These are phyloP conservation scores for Plasmodium inui DNA, from an alignment of 169 alveolate genomes.

Conservation along the genomic window DNA sequence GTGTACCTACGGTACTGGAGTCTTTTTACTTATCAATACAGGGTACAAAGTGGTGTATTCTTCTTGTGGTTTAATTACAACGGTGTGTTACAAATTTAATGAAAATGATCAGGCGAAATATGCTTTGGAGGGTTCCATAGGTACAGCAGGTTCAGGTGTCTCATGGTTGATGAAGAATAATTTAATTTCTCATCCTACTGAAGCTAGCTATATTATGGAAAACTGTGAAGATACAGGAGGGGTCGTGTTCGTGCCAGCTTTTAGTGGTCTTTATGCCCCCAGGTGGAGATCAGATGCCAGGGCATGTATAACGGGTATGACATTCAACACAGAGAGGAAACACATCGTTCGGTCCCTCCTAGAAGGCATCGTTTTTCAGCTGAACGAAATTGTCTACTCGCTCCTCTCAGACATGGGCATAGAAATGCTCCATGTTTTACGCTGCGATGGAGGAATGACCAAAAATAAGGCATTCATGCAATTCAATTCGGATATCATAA, in stretches of 20 bases:
- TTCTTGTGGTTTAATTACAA: slow-evolving; percentile 91
- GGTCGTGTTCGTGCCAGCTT: slow-evolving; percentile 94
- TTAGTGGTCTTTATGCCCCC: slow-evolving; percentile 95
- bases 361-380: slow-evolving; percentile 92
- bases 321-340: slow-evolving; percentile 87
- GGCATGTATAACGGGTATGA: slow-evolving; percentile 93
- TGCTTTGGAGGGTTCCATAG: slow-evolving; percentile 97
- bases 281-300: slow-evolving; percentile 94
- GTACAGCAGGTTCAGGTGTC: slow-evolving; percentile 94
- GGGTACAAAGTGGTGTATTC: slow-evolving; percentile 88
- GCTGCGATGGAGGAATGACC: slow-evolving; percentile 94
- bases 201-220: slow-evolving; percentile 80
- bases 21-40: slow-evolving; percentile 91
- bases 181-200: slow-evolving; percentile 79
- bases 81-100: slow-evolving; percentile 91
- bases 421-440: slow-evolving; percentile 81
- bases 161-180: slow-evolving; percentile 90
- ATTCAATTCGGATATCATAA: slow-evolving; percentile 87
- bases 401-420: slow-evolving; percentile 76
- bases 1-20: slow-evolving; percentile 96
- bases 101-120: slow-evolving; percentile 82
- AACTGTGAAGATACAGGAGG: slow-evolving; percentile 90
- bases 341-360: slow-evolving; percentile 92
- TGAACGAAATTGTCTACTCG: slow-evolving; percentile 85
- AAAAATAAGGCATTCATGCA: slow-evolving; percentile 88